Base-by-base conservation (phyloP, 2,329 filamentous ascomycete genomes). In the Parafenestella ontariensis region DNA sequence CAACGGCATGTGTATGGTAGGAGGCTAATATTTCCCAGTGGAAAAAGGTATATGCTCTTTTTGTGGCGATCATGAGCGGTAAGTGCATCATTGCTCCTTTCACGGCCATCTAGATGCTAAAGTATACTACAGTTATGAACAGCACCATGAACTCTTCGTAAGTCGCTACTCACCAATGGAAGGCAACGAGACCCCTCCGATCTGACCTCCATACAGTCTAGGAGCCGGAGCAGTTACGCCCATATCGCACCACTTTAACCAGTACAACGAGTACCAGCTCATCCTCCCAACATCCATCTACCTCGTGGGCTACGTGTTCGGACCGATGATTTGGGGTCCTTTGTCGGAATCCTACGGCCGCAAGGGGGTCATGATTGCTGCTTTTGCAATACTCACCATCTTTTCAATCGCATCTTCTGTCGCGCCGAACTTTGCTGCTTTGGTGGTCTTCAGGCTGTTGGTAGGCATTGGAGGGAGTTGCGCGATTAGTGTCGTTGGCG, bases 81-180 rank as follows among this genome's bases (percentile, higher is more conserved):
- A 39, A 54, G 68, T 56, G 33, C 7, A 7, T 29, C 4, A 11
- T 24, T 4, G 4, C 29, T 11, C 5, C 1, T 33, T 26, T 9
- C 24, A 26, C 9, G 6, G 9, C n/a, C 21, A 17, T 24, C 17
- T n/a, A 34, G 1, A 39, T 43, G 18, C 57, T 60, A 46, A 63
- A 11, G 15, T 8, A 34, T 2, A 3, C 17, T 1, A 10, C 23
- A 72, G 70, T 74, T 9, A 78, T 89, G 68, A 91, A 91, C 71
- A 86, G 83, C 23, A 90, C 88, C 9, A 84, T 90, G 75, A 85
- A 84, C 1, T 88, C 84, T 37, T 80, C 86, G 66, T 66, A 56
- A 42, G 56, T 37, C 8, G 15, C n/a, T 24, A 15, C 15, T 28
- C 7, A 3, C 9, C n/a, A 17, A 29, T 20, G 2, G 2, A 17